Base-by-base conservation (phyloP, 805 yeast species). In the Candida odintsovae region DNA sequence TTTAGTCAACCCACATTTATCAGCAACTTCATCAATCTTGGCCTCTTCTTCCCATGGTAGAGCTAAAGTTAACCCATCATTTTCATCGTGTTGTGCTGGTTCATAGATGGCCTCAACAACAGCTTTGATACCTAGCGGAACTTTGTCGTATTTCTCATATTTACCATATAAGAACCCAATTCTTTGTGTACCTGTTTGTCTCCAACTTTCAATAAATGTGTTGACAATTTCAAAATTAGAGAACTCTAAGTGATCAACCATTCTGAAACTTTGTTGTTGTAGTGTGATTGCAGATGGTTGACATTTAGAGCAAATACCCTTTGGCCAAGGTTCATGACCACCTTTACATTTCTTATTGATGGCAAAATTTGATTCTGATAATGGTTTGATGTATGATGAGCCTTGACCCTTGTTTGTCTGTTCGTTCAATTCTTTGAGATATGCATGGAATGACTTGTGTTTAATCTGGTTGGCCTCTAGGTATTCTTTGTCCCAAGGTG, bases 201-300 rank as follows among this genome's bases (percentile, higher is more conserved):
- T 82, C 99, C 99, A 94, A 20, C 86, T 70, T 54, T 94, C 95
- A 46, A 94, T 88, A 64, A 94, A 94, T 33, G 76, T 71, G 64
- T 94, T 88, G 45, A 94, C 78, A 22, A 90, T 75, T 12, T 73
- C 71, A 44, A 90, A 79, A 48, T 79, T 80, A 21, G 88, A 80
- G 64, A 90, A 87, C 63, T 94, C 99, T 26, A 94, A 94, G 67
- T 94, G 98, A 64, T 94, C 99, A 25, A 95, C 97, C 96, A 94
- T 88, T 57, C 99, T 77, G 65, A 87, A 94, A 31, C 75, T 71
- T 64, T 94, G 99, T 64, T 82, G 90, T 64, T 86, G 95, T 51
- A 94, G 71, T 0, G 98, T 90, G 49, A 94, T 88, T 0, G 97
- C 94, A 1, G 96, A 82, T 1, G 99, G 98, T 65, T 92, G 98